Evolutionary conservation across 2,329 filamentous ascomycete species (phyloP), one percentile per base, ranked within the genome.

Genomic region (Keithomyces neogunnii): DNA sequence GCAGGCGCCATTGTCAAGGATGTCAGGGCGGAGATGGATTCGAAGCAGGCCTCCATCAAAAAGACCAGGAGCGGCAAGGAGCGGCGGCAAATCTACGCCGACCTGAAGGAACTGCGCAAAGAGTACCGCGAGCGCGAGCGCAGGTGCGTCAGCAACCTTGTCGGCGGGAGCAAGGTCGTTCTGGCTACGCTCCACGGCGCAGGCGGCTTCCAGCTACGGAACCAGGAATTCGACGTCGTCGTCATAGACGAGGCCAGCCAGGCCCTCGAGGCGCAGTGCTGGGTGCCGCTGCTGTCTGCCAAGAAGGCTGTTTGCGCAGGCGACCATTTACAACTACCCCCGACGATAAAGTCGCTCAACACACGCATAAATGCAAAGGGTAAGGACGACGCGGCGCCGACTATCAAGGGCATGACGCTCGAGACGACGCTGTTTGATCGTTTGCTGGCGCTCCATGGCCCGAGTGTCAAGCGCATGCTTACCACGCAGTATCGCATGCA

Each of bases 401-500:
- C 44, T 11, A 74, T 72, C 50, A 75, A 78, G 52, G 76, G 75
- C 5, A 74, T 82, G 60, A 84, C 79, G 1, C 77, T 99, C 5
- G 91, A 96, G 63, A 88, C 78, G n/a, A 97, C 93, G 0, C 75
- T 99, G 32, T 99, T 99, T 66, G 92, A 97, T 66, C 81, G 93
- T 31, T 76, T 99, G 42, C 76, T 99, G 44, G 76, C 78, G 4
- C 73, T 96, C 13, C 88, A 99, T 64, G 93, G 93, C 1, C 71
- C 83, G 1, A 75, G 74, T 4, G 90, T 99, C 71, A 97, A 97
- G 72, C 78, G 88, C 48, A 96, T 97, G 88, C 80, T 99, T 29
- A 97, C 89, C 3, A 95, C 87, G 4, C 93, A 99, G 70, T 99
- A 99, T 67, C 89, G 93, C 38, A 99, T 99, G 93, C 90, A 99